These are phyloP conservation scores for Moricandia moricandioides DNA, from an alignment of 345 rosid genomes.

Conservation along the genomic window DNA sequence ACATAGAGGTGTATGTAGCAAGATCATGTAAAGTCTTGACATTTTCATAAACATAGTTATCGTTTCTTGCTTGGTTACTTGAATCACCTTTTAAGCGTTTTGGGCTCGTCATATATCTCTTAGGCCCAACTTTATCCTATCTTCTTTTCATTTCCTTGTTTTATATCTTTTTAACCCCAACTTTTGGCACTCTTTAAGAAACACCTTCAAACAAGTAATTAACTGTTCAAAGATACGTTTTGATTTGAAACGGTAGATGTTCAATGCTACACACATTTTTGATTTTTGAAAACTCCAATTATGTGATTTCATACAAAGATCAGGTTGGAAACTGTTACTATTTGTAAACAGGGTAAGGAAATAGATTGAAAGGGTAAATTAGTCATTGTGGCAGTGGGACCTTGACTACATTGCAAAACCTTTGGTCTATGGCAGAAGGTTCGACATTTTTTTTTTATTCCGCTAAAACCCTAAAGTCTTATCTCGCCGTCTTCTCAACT, in stretches of 20 bases:
- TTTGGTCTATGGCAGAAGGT: background rate
- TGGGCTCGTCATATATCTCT: background rate
- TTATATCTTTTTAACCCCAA: constrained; percentile 7
- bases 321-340: background rate
- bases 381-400: background rate
- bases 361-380: background rate
- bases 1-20: constrained; percentile 9
- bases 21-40: constrained; percentile 19
- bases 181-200: constrained; percentile 10
- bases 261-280: constrained; percentile 10
- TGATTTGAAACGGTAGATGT: constrained; percentile 15
- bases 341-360: background rate
- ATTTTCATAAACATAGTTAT: constrained; percentile 10
- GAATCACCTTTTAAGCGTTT: background rate
- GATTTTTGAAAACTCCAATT: background rate
- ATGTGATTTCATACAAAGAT: background rate
- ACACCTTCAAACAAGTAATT: constrained; percentile 2
- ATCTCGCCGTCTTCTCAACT: constrained; percentile 3
- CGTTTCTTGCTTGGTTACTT: background rate
- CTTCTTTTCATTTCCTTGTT: background rate
- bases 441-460: background rate
- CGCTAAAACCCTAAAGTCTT: constrained; percentile 7
- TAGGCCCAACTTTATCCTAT: background rate
- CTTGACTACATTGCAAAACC: background rate
- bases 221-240: background rate